A percentile compares a stretch with the other conserved stretches of the same genome.
Evolutionary conservation across 495 filamentous ascomycete genomes (phyloP).

Genomic region (Cetradonia linearis): DNA sequence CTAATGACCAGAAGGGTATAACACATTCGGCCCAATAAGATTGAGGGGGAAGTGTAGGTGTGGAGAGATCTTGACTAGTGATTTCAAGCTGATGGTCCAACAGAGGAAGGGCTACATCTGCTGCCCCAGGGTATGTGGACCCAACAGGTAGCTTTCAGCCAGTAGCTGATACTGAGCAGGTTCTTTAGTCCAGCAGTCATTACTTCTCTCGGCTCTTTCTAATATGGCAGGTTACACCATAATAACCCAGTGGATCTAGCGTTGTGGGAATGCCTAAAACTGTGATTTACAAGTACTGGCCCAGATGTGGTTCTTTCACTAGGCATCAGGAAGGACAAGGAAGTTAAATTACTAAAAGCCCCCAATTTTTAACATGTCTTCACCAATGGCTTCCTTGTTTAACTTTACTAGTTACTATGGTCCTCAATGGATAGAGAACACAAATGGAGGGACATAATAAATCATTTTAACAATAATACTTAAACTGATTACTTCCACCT

Average conservation of each 20-base stretch:
- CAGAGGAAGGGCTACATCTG: neutral
- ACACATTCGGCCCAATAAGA: conserved; percentile 23
- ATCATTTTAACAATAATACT: neutral
- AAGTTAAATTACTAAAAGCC: neutral
- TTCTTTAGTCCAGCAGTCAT: conserved; percentile 24
- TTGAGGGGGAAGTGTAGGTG: conserved; percentile 23
- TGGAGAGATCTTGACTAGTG: neutral
- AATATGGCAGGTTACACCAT: conserved; percentile 26
- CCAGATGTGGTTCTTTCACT: neutral
- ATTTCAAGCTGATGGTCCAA: neutral
- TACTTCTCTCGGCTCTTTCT: conserved; percentile 23
- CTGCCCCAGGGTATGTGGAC: neutral
- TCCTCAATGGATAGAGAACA: neutral
- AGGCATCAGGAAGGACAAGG: neutral
- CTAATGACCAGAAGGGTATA: conserved; percentile 21
- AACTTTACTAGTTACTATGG: neutral
- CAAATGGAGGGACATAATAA: neutral
- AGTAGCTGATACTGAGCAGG: neutral
- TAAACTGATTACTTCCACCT: conserved; percentile 2
- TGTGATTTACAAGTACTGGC: conserved; percentile 20
- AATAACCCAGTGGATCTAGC: conserved; percentile 27
- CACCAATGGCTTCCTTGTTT: neutral
- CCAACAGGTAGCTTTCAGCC: neutral
- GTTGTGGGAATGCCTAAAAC: conserved; percentile 16
- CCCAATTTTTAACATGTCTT: neutral